Evolutionary conservation across 345 rosid genomes (phyloP).

Genomic region (Citrus medica): DNA sequence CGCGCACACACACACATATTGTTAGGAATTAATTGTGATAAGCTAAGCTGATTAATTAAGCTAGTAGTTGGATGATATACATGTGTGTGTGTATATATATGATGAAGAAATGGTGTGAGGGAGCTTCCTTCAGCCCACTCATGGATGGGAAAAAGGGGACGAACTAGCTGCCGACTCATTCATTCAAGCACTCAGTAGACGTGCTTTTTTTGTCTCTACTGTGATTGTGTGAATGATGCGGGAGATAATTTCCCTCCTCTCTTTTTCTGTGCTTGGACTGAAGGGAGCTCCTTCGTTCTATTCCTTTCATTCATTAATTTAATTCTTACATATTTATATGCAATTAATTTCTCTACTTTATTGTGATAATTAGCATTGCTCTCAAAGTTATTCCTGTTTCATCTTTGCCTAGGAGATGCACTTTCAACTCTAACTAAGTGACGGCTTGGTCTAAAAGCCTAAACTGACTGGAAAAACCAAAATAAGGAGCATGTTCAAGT

Average conservation of each 20-base stretch:
- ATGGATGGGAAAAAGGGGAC: slow-evolving; percentile 57
- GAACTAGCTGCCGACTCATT: slow-evolving; percentile 97
- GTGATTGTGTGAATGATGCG: slow-evolving; percentile 98
- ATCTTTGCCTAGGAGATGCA: too few relatives aligned
- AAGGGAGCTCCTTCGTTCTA: slow-evolving; percentile 94
- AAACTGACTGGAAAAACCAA: background rate
- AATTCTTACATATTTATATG: too few relatives aligned
- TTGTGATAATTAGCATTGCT: too few relatives aligned
- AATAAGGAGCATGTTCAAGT: background rate
- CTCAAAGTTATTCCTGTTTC: too few relatives aligned
- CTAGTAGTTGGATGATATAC: too few relatives aligned
- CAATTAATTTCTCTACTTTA: background rate
- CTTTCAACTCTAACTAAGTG: too few relatives aligned
- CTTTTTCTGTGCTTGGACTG: slow-evolving; percentile 94
- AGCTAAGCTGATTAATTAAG: too few relatives aligned
- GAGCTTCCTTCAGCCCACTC: slow-evolving; percentile 95
- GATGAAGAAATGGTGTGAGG: slow-evolving; percentile 22
- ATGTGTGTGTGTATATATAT: background rate
- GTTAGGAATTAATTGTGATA: too few relatives aligned
- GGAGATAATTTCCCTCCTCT: slow-evolving; percentile 73
- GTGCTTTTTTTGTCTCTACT: slow-evolving; percentile 21
- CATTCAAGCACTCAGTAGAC: slow-evolving; percentile 59
- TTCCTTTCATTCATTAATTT: slow-evolving; percentile 10
- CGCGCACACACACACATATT: too few relatives aligned
- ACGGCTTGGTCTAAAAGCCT: background rate